Conservation (phyloP, 1,139 yeast genomes). For the Pichia sp. region DNA sequence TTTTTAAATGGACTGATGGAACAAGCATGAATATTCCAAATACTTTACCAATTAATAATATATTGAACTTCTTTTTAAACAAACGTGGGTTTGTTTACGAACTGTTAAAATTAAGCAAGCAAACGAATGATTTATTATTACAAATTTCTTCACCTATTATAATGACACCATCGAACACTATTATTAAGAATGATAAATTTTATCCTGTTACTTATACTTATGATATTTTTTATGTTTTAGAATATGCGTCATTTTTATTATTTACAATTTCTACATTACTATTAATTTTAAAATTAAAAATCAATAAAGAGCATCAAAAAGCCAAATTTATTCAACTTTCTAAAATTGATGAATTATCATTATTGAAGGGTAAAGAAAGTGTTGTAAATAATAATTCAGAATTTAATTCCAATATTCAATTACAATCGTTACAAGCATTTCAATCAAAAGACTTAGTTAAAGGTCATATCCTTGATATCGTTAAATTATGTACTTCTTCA, state of each 20-base stretch:
- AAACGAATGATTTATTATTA: background rate
- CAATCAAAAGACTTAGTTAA: constrained; percentile 48
- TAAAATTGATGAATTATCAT: background rate
- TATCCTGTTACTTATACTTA: constrained; percentile 26
- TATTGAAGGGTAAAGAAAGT: too few species aligned
- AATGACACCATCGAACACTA: background rate
- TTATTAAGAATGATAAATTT: background rate
- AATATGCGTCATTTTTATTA: constrained; percentile 37
- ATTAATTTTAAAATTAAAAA: constrained; percentile 30
- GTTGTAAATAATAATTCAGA: too few species aligned
- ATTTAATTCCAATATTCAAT: background rate
- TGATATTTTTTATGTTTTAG: constrained; percentile 38
- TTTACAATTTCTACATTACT: constrained; percentile 37
- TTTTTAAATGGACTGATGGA: constrained; percentile 6
- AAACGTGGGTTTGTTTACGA: constrained; percentile 28
- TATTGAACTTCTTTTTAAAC: constrained; percentile 25
- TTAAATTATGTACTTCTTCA: constrained; percentile 50
- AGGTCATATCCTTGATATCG: constrained; percentile 59
- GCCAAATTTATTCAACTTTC: background rate
- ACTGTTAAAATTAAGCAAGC: constrained; percentile 9
- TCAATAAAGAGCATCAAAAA: constrained; percentile 3
- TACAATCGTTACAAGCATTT: constrained; percentile 20
- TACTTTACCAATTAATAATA: background rate
- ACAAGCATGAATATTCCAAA: background rate
- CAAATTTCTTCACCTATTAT: constrained; percentile 6